Percentiles rank a stretch among this genome's conserved stretches.
These are phyloP conservation scores for Ceriops zippeliana DNA, from an alignment of 345 rosid genomes.

Conservation along the genomic window DNA sequence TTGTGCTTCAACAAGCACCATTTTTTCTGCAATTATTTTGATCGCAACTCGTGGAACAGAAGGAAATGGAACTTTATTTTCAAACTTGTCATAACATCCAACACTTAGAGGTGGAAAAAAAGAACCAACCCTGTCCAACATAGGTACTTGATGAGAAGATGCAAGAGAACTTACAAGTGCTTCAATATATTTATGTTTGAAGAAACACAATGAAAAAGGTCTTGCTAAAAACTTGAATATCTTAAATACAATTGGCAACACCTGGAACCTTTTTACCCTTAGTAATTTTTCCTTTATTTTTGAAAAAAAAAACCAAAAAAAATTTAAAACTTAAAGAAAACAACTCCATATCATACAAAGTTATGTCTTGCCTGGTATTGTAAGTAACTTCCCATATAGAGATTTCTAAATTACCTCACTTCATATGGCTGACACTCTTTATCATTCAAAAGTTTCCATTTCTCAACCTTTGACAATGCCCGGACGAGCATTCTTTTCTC, in stretches of 20 bases:
- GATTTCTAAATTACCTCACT: conserved; percentile 29
- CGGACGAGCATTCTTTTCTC: conserved; percentile 36
- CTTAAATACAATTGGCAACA: no score
- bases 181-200: background rate
- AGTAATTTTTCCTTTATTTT: no score
- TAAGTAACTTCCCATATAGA: no score
- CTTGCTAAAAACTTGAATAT: background rate
- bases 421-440: conserved; percentile 6
- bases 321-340: no score
- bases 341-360: no score
- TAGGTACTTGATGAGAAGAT: background rate
- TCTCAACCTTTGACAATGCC: conserved; percentile 40
- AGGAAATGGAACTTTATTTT: conserved; percentile 39
- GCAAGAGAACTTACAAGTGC: background rate
- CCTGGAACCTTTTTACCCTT: no score
- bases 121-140: conserved; percentile 54
- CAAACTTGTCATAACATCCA: conserved; percentile 48
- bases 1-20: conserved; percentile 18
- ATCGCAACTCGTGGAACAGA: conserved; percentile 36
- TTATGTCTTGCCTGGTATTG: no score
- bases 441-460: conserved; percentile 40
- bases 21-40: conserved; percentile 23
- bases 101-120: conserved; percentile 33
- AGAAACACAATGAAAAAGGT: background rate
- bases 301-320: no score